Percentiles rank a stretch among this genome's conserved stretches.
These are phyloP conservation scores for Solanum dulcamara DNA, from an alignment of 257 asterid genomes.

Conservation along the genomic window DNA sequence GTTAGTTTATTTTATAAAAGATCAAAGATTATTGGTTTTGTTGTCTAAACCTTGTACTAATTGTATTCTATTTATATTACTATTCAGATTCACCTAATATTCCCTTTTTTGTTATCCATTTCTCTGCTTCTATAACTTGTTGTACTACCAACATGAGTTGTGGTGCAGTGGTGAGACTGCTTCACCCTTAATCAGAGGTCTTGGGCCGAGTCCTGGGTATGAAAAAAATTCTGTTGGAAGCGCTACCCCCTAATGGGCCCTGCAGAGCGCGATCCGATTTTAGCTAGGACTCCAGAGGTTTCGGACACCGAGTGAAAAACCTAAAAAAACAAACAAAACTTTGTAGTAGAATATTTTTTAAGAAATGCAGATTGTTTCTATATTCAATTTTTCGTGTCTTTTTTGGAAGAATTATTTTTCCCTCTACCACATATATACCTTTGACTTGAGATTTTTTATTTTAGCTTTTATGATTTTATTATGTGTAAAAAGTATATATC, in stretches of 20 bases:
- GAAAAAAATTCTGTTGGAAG: no score
- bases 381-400: background rate
- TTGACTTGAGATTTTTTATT: background rate
- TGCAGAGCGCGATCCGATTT: no score
- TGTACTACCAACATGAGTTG: no score
- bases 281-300: no score
- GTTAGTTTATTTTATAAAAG: no score
- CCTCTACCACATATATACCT: background rate
- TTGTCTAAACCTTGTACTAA: background rate
- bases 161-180: no score
- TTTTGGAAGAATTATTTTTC: background rate
- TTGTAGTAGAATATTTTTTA: background rate
- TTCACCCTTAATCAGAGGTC: no score
- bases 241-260: no score
- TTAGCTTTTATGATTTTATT: background rate
- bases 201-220: no score
- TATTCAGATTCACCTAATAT: background rate
- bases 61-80: background rate
- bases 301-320: no score
- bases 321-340: no score
- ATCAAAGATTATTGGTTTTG: background rate
- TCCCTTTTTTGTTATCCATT: slow-evolving; percentile 7
- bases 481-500: background rate
- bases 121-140: background rate
- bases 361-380: background rate